These are phyloP conservation scores for Neoarthrinium moseri DNA, from an alignment of 2,329 filamentous ascomycete genomes.

Conservation along the genomic window DNA sequence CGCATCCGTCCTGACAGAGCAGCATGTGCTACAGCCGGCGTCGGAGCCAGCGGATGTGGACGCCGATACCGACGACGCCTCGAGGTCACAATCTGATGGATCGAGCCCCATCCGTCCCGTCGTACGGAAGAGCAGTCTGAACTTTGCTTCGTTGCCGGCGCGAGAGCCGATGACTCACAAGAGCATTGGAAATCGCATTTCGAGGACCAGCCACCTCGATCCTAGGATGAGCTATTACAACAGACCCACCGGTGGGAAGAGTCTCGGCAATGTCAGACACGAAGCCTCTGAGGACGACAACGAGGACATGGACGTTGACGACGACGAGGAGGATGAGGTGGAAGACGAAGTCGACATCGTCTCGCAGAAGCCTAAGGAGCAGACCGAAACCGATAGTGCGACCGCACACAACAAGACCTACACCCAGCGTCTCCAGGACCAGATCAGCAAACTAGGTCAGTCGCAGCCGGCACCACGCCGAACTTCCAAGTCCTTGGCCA, in stretches of 20 bases:
- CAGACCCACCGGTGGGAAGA: conserved; percentile 71
- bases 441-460: conserved; percentile 74
- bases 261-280: conserved; percentile 53
- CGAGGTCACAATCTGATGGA: conserved; percentile 61
- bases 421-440: conserved; percentile 90
- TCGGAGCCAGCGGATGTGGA: conserved; percentile 17
- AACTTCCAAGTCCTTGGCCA: conserved; percentile 47
- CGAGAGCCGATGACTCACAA: conserved; percentile 87
- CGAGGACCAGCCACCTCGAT: conserved; percentile 77
- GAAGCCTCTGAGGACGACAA: conserved; percentile 38
- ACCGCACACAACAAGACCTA: conserved; percentile 79
- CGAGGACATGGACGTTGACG: conserved; percentile 44
- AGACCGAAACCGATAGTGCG: conserved; percentile 45
- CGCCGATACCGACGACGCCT: conserved; percentile 22
- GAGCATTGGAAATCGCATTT: conserved; percentile 71
- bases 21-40: conserved; percentile 10
- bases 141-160: conserved; percentile 88
- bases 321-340: conserved; percentile 46
- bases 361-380: conserved; percentile 9
- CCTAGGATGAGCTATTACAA: conserved; percentile 72
- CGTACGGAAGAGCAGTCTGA: conserved; percentile 90
- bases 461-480: conserved; percentile 48
- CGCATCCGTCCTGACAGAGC: not conserved
- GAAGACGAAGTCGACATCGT: conserved; percentile 40
- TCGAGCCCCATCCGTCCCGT: conserved; percentile 75